Evolutionary conservation across 2,329 filamentous ascomycete genomes (phyloP), one percentile per base, ranked within the genome.

Genomic region (Curvularia sp.): DNA sequence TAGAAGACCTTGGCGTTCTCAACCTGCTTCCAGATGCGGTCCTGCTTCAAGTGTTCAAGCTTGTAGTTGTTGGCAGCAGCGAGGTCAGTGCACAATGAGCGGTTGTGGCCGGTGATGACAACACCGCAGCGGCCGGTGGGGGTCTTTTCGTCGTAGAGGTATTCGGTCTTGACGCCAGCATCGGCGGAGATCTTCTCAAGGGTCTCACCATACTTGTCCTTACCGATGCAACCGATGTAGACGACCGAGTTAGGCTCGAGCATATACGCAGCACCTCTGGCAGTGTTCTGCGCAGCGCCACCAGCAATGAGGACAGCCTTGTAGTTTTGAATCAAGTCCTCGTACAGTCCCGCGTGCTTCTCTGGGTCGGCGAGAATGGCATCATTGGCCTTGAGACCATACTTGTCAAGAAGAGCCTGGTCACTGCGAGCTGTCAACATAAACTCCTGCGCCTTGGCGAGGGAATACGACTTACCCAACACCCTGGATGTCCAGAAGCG

Each of bases 21-120:
- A 59, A 95, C 95, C 50, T 97, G 85, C 67, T 87, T 85, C 95
- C 95, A 99, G 80, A 98, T 89, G 80, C 94, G 87, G 53, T 92
- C 90, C 78, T 88, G 87, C 87, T 96, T 92, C 78, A 99, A 82
- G 80, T 99, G 95, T 64, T 95, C 92, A 51, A 97, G 78, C 80
- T 94, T 94, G 83, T 99, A 99, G 83, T 93, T 90, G 84, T 99
- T 99, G 70, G 95, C 95, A 62, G 95, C 95, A 63, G 90, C 95
- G 57, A 99, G 89, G 75, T 98, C 93, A 62, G 95, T 99, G 84
- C 90, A 91, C 84, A 99, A 89, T 77, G 89, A 93, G 73, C 95
- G 89, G 87, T 98, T 89, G 84, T 97, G 92, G 76, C 93, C 95
- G 36, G 94, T 99, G 80, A 99, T 97, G 79, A 99, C 87, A 67